Base-by-base conservation (phyloP, 208 protist genomes). In the Naegleria gruberi region DNA sequence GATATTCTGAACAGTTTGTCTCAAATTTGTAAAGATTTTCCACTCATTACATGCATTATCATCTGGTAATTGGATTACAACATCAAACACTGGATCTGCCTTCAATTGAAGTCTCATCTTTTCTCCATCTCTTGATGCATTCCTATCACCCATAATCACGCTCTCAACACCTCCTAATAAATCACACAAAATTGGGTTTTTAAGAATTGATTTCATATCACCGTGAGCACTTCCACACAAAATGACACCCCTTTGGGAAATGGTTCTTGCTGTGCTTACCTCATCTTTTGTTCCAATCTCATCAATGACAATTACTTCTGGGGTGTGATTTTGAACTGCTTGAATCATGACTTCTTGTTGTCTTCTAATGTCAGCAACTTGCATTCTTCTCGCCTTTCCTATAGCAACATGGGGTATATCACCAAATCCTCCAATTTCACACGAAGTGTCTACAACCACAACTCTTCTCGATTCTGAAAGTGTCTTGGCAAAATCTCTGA, bases 271-370 rank as follows among this genome's bases (percentile, higher is more conserved):
- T 26, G 84, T 41, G 7, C 7, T 37, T 10, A 74, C 55, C 91
- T 98, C 96, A n/a, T 90, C 93, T 34, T 87, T 90, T 23, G 92
- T 95, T 12, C 94, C 93, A 81, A 98, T 94, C 93, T 98, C 97
- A 91, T 98, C 97, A 47, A 98, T 95, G 81, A 98, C 92, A 90
- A 98, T 93, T 74, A 95, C 96, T 87, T 98, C 95, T 0, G 97
- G 96, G 0, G 94, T 96, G 93, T 98, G 97, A 91, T 98, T 98
- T 91, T 98, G 96, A 41, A 98, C 94, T 47, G 96, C 95, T 90
- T 98, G 95, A 0, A 94, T 94, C 96, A 98, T 97, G 34, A 96
- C 90, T 17, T 91, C 44, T 46, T 94, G 91, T 91, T 98, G 97
- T 12, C 93, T 91, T 42, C 93, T 89, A n/a, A 94, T 94, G 15